phyloP scores from a whole-genome alignment of 2,329 filamentous ascomycete genomes.

The Hypoxylon sp. region DNA sequence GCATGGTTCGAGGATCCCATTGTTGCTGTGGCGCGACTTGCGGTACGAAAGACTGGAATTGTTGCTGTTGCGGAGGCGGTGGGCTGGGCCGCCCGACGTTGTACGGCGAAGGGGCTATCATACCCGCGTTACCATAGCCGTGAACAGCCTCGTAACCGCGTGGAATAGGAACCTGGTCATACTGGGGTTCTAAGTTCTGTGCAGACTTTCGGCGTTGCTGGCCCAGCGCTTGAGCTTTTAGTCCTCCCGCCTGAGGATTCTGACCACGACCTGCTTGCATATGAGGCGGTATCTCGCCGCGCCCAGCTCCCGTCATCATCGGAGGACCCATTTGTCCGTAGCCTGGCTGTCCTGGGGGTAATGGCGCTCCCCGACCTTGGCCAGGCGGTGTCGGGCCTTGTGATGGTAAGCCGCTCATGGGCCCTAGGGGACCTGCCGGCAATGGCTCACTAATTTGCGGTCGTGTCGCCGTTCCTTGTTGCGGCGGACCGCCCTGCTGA shows the following conservation, averaged over 20 bases:
- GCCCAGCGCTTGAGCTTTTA: conserved; percentile 19
- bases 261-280: conserved; percentile 38
- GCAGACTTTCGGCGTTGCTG: conserved; percentile 22
- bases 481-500: conserved; percentile 36
- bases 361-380: conserved; percentile 38
- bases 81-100: conserved; percentile 44
- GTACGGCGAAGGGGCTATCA: conserved; percentile 50
- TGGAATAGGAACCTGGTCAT: conserved; percentile 53
- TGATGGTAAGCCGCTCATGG: conserved; percentile 22
- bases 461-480: conserved; percentile 25
- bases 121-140: conserved; percentile 49
- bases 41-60: conserved; percentile 38
- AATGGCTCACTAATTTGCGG: conserved; percentile 26
- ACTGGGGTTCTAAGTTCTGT: conserved; percentile 44
- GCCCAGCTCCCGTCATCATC: conserved; percentile 41
- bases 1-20: conserved; percentile 46
- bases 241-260: conserved; percentile 27
- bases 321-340: conserved; percentile 42
- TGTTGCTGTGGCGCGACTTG: conserved; percentile 38
- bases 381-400: conserved; percentile 34
- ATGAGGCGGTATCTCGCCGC: conserved; percentile 29
- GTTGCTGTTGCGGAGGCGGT: conserved; percentile 35
- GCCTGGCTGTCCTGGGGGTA: conserved; percentile 32
- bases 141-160: conserved; percentile 53
- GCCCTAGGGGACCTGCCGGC: conserved; percentile 32